Evolutionary conservation across 805 yeast genomes (phyloP).

Genomic region (Candida corydali): DNA sequence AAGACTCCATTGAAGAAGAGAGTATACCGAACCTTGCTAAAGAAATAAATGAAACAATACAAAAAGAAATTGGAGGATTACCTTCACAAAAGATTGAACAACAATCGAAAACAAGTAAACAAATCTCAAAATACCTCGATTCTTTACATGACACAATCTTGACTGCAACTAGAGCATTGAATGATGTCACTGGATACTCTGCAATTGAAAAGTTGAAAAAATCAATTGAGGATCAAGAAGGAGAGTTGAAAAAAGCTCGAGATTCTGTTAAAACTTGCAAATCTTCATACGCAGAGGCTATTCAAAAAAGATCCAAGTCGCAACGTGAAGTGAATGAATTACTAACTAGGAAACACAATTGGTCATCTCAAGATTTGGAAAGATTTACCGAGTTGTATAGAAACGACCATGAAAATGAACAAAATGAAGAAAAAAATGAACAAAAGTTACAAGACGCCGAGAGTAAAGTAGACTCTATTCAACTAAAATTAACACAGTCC

Average conservation of each 20-base stretch:
- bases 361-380: conserved; percentile 80
- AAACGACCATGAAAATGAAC: conserved; percentile 73
- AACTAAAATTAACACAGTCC: conserved; percentile 63
- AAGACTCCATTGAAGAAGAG: conserved; percentile 5
- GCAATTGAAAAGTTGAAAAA: conserved; percentile 68
- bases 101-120: conserved; percentile 33
- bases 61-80: conserved; percentile 23
- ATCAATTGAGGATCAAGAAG: conserved; percentile 56
- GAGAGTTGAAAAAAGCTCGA: conserved; percentile 45
- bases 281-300: conserved; percentile 52
- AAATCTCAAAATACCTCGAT: conserved; percentile 46
- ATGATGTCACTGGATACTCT: conserved; percentile 90
- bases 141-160: conserved; percentile 55
- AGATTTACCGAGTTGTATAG: conserved; percentile 77
- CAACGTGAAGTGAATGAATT: conserved; percentile 87
- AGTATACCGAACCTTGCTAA: conserved; percentile 7
- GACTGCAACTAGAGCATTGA: conserved; percentile 64
- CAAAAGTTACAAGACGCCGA: conserved; percentile 52
- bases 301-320: conserved; percentile 58
- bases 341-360: conserved; percentile 74
- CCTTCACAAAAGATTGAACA: conserved; percentile 45
- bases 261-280: conserved; percentile 47
- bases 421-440: conserved; percentile 51
- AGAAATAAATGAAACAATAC: conserved; percentile 11
- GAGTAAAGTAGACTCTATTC: conserved; percentile 60